Percentiles rank a stretch among this genome's conserved stretches.
Conservation (phyloP, 2,329 filamentous ascomycete species). For the Mycocentrospora acerina region DNA sequence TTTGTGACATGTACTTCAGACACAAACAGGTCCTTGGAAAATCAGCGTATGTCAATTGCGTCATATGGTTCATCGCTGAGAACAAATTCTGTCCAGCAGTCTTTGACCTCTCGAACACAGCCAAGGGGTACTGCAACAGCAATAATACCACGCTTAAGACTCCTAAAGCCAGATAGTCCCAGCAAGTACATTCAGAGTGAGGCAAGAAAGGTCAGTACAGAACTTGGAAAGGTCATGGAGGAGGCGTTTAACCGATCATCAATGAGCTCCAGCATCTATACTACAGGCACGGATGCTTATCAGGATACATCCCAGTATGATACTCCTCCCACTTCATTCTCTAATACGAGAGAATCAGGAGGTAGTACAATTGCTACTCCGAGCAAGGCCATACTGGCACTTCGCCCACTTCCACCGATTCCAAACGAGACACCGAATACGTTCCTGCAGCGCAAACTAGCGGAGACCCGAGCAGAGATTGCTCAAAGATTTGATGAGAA, state of each 20-base stretch:
- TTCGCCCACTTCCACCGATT: slow-evolving; percentile 49
- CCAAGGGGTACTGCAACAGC: slow-evolving; percentile 24
- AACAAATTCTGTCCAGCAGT: slow-evolving; percentile 18
- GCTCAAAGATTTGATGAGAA: slow-evolving; percentile 53
- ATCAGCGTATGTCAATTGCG: slow-evolving; percentile 20
- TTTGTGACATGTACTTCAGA: slow-evolving; percentile 32
- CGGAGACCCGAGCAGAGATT: slow-evolving; percentile 60
- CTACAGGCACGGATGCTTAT: slow-evolving; percentile 30
- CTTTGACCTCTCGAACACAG: slow-evolving; percentile 33
- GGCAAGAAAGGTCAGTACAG: slow-evolving; percentile 77
- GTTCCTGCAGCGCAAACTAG: slow-evolving; percentile 57
- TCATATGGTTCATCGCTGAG: slow-evolving; percentile 26
- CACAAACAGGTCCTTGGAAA: slow-evolving; percentile 31
- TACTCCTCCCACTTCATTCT: slow-evolving; percentile 55
- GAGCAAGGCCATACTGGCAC: slow-evolving; percentile 31
- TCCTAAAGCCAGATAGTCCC: slow-evolving; percentile 47
- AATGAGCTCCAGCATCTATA: slow-evolving; percentile 53
- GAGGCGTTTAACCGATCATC: slow-evolving; percentile 81
- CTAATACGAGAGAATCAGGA: slow-evolving; percentile 40
- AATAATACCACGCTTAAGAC: slow-evolving; percentile 26
- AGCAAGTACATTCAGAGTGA: slow-evolving; percentile 69
- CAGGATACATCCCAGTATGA: slow-evolving; percentile 44
- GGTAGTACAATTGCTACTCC: slow-evolving; percentile 32
- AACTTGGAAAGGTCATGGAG: slow-evolving; percentile 86
- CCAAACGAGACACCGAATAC: slow-evolving; percentile 53